These are phyloP conservation scores for Talaromyces stipitatus DNA, from an alignment of 495 filamentous ascomycete species.

Conservation along the genomic window DNA sequence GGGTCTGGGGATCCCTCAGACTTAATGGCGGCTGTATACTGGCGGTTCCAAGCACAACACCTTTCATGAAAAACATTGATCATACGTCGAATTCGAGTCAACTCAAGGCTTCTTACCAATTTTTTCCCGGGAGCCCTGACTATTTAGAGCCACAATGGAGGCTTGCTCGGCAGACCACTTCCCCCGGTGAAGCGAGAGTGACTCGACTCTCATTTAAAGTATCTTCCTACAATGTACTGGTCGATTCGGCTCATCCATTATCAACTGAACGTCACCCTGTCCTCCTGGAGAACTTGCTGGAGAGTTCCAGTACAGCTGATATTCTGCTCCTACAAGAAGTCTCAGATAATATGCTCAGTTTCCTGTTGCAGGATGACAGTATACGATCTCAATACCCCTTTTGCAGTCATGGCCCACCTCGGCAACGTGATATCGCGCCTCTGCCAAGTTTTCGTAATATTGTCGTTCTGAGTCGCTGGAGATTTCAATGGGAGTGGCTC, in stretches of 20 bases:
- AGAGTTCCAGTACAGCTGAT: conserved; percentile 25
- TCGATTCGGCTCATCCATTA: conserved; percentile 42
- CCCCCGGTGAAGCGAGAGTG: not conserved
- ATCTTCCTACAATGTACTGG: conserved; percentile 50
- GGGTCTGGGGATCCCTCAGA: not conserved
- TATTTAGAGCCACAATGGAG: not conserved
- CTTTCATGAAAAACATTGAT: not conserved
- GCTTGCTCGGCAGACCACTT: not conserved
- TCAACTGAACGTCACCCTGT: conserved; percentile 40
- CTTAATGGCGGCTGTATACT: not conserved
- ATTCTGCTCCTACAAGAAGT: conserved; percentile 52
- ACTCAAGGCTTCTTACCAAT: not conserved
- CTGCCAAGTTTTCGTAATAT: conserved; percentile 47
- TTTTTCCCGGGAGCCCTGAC: not conserved
- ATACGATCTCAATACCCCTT: conserved; percentile 43
- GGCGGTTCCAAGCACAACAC: not conserved
- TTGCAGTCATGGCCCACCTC: conserved; percentile 40
- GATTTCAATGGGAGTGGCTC: conserved; percentile 43
- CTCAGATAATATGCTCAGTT: conserved; percentile 47
- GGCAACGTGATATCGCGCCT: conserved; percentile 35
- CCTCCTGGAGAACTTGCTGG: conserved; percentile 36
- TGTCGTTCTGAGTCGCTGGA: conserved; percentile 40
- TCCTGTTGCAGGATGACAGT: conserved; percentile 32
- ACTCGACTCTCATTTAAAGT: conserved; percentile 23
- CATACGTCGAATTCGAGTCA: not conserved